phyloP scores from a whole-genome alignment of 2,329 filamentous ascomycete genomes.

The Neonectria ditissima region DNA sequence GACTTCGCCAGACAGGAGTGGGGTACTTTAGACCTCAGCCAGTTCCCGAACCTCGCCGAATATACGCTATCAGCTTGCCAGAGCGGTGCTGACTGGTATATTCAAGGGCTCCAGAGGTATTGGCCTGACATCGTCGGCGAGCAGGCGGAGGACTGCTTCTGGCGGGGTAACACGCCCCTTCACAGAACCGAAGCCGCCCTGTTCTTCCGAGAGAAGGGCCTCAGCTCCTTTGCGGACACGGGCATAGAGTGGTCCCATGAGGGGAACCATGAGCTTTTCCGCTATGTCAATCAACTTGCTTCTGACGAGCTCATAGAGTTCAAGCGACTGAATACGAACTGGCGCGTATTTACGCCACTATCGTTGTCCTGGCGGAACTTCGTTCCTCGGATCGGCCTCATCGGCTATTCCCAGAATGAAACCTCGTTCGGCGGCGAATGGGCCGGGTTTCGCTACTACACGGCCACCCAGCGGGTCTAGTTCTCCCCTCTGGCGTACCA shows the following conservation, averaged over 20 bases:
- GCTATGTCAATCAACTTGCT: too few species aligned
- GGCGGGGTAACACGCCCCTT: not conserved
- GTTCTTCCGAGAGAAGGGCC: not conserved
- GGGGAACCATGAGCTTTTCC: too few species aligned
- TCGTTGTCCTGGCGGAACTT: not conserved
- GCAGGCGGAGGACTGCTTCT: not conserved
- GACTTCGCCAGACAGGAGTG: not conserved
- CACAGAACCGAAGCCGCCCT: not conserved
- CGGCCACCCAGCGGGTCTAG: slow-evolving; percentile 9
- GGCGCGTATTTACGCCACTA: not conserved
- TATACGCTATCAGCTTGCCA: not conserved
- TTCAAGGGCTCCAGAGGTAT: not conserved
- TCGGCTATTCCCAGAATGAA: slow-evolving; percentile 2
- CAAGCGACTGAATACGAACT: too few species aligned
- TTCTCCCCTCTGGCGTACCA: slow-evolving; percentile 21
- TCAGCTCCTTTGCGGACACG: not conserved
- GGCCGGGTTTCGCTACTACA: slow-evolving; percentile 37
- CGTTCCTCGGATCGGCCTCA: slow-evolving; percentile 2
- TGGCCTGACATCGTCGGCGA: not conserved
- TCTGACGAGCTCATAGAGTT: too few species aligned
- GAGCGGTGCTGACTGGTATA: not conserved
- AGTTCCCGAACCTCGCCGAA: not conserved
- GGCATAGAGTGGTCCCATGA: not conserved
- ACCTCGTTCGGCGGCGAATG: slow-evolving; percentile 12
- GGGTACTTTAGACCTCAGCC: not conserved